Percentiles rank a stretch among this genome's conserved stretches.
These are phyloP conservation scores for Helotiales sp. DNA, from an alignment of 2,329 filamentous ascomycete genomes.

Conservation along the genomic window DNA sequence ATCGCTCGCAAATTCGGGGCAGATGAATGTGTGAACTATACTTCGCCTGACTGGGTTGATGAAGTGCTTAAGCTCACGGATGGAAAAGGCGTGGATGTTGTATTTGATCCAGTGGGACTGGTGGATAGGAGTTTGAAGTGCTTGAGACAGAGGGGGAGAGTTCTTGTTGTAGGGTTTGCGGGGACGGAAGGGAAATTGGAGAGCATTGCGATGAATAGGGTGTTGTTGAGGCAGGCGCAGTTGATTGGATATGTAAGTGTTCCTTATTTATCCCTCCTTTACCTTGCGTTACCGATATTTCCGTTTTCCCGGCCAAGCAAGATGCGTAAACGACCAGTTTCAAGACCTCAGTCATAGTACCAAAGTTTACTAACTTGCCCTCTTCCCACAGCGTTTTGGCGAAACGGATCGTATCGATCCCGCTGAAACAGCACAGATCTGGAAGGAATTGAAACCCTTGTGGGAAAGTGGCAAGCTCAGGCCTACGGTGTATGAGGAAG, in stretches of 20 bases:
- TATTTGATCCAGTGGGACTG: slow-evolving; percentile 63
- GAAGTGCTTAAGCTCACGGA: slow-evolving; percentile 53
- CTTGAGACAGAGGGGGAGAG: slow-evolving; percentile 56
- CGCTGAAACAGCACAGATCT: slow-evolving; percentile 52
- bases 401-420: slow-evolving; percentile 58
- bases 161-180: slow-evolving; percentile 64
- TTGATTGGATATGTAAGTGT: slow-evolving; percentile 57
- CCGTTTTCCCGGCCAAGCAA: too few species aligned
- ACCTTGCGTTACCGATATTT: too few species aligned
- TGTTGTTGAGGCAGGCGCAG: slow-evolving; percentile 58
- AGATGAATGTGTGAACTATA: slow-evolving; percentile 50
- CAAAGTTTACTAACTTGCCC: not conserved
- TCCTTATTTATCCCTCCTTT: not conserved
- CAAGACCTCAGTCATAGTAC: too few species aligned
- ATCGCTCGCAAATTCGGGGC: slow-evolving; percentile 50
- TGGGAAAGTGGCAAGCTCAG: slow-evolving; percentile 53
- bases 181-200: slow-evolving; percentile 59
- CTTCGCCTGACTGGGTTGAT: slow-evolving; percentile 54
- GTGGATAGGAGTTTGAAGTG: slow-evolving; percentile 60
- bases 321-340: too few species aligned
- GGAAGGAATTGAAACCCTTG: slow-evolving; percentile 55
- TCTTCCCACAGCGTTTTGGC: slow-evolving; percentile 55
- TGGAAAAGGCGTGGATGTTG: slow-evolving; percentile 58
- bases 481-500: slow-evolving; percentile 54
- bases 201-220: slow-evolving; percentile 57